Base-by-base conservation (phyloP, 2,329 filamentous ascomycete species). In the Venturiaceae sp. region DNA sequence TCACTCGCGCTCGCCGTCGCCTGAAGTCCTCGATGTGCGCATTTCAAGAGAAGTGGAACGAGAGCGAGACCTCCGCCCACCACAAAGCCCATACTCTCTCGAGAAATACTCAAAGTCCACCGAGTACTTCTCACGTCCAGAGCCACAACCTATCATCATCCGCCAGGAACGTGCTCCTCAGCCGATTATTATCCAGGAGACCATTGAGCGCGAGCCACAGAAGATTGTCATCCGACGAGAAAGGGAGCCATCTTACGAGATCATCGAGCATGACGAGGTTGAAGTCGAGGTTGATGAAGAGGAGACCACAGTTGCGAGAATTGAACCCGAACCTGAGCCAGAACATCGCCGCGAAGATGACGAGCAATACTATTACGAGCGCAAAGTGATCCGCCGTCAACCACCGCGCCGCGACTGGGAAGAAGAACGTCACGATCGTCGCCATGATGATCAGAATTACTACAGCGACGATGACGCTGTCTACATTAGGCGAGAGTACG, bases 401-500 rank as follows among this genome's bases (percentile, higher is more conserved):
- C 72, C 74, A 3, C 65, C 71, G 55, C 61, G 64, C 13, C 68
- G 67, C 60, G 64, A 68, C 34, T 69, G 73, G 55, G 70, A 73
- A 58, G 67, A 69, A 53, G 68, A 72, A 53, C 68, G 69, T 47
- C 64, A 65, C 30, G 67, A 75, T 54, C 74, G 56, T 30, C 69
- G 69, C 26, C 64, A 75, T 60, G 71, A 68, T 39, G 72, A 74
- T 28, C 72, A 72, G 47, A 72, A 75, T 53, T 77, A 75, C 62
- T 83, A 80, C 66, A 82, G 82, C 64, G 83, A 85, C 65, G 82
- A 85, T 62, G 83, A 83, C 64, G 79, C 81, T 65, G 80, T 84
- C 58, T 83, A 84, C 64, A 72, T 83, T 37, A 79, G 78, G 63
- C 78, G 79, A 71, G 77, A 79, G 75, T 64, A 77, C 72, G 65